Evolutionary conservation across 176 grass and related monocot genomes (phyloP).

Genomic region (Puccinellia tenuiflora): DNA sequence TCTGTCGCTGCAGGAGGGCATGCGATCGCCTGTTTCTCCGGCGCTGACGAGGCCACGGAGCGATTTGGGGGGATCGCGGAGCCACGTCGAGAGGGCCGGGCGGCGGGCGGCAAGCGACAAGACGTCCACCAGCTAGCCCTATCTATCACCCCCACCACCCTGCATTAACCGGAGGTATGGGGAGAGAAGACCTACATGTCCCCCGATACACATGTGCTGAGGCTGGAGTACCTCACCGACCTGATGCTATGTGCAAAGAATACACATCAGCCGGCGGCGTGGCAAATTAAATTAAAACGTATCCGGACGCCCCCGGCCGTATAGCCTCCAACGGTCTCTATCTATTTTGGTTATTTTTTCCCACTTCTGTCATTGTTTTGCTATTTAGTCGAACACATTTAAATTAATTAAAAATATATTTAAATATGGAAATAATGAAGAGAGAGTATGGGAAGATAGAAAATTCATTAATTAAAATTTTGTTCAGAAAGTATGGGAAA

Average conservation of each 20-base stretch:
- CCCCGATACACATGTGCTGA: constrained; percentile 24
- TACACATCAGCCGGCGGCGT: too few species aligned
- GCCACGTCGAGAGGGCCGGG: constrained; percentile 14
- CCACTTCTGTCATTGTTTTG: too few species aligned
- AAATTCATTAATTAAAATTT: too few species aligned
- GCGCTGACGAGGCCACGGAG: neutral
- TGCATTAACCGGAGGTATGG: constrained; percentile 18
- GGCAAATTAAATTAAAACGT: too few species aligned
- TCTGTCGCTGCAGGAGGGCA: neutral
- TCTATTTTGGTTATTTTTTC: too few species aligned
- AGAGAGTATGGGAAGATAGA: too few species aligned
- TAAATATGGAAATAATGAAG: too few species aligned
- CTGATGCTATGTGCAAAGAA: neutral
- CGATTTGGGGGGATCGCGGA: neutral
- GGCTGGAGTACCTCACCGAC: neutral
- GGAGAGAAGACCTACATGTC: constrained; percentile 4
- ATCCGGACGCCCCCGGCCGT: too few species aligned
- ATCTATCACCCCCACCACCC: constrained; percentile 13
- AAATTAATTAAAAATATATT: too few species aligned
- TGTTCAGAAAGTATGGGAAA: too few species aligned
- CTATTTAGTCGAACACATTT: too few species aligned
- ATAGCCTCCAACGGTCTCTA: too few species aligned
- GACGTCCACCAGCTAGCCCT: constrained; percentile 1
- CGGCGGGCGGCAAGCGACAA: constrained; percentile 7
- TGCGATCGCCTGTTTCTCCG: neutral